Conservation (phyloP, 345 rosid genomes). For the Ceriops tagal region DNA sequence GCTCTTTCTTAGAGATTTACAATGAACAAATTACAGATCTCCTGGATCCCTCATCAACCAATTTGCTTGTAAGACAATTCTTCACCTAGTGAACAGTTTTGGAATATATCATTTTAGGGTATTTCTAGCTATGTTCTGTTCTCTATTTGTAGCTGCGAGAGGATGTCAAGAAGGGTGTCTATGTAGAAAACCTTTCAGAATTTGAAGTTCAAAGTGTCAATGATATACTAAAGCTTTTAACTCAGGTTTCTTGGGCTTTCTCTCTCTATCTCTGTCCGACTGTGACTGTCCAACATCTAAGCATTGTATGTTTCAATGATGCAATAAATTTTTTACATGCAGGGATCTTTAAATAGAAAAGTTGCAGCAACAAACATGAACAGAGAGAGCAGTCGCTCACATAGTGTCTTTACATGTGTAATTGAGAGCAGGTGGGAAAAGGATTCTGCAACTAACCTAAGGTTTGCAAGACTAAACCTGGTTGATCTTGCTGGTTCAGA, state of each 20-base stretch:
- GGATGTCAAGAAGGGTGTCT: constrained; percentile 76
- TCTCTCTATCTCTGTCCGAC: constrained; percentile 5
- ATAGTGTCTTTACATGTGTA: constrained; percentile 90
- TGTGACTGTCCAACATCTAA: neutral
- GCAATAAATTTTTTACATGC: neutral
- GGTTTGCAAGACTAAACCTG: constrained; percentile 92
- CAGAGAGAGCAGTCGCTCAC: constrained; percentile 96
- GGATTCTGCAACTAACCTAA: constrained; percentile 72
- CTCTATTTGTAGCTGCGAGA: constrained; percentile 65
- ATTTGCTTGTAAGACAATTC: constrained; percentile 55
- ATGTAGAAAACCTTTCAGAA: constrained; percentile 93
- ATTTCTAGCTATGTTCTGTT: neutral
- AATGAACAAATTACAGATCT: constrained; percentile 96
- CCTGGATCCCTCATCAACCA: constrained; percentile 87
- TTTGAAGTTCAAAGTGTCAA: constrained; percentile 74
- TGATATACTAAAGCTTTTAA: constrained; percentile 66
- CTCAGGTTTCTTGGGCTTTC: constrained; percentile 48
- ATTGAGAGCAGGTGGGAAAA: constrained; percentile 98
- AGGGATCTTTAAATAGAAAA: constrained; percentile 91
- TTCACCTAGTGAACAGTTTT: neutral
- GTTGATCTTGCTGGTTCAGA: constrained; percentile 99
- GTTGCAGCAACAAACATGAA: constrained; percentile 98
- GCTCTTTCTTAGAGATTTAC: constrained; percentile 73
- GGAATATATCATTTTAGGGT: too few species aligned
- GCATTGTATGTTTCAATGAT: neutral